These are phyloP conservation scores for Didymella pinodella DNA, from an alignment of 2,329 filamentous ascomycete species.

Conservation along the genomic window DNA sequence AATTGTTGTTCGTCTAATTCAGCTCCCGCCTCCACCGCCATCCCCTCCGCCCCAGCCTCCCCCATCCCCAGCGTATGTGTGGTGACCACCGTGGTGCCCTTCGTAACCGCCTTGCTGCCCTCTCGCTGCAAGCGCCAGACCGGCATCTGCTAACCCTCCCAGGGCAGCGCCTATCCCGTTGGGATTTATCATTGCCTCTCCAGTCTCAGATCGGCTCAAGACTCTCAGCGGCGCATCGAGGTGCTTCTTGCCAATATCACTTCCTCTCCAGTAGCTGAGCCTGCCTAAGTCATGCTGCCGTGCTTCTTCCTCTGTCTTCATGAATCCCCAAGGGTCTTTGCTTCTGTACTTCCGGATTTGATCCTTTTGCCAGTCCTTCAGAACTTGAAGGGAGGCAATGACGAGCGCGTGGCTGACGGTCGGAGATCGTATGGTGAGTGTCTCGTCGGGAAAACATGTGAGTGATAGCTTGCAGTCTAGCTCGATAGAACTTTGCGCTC, in stretches of 20 bases:
- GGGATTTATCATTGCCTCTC: conserved; percentile 12
- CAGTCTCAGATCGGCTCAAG: conserved; percentile 23
- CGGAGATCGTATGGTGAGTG: conserved; percentile 37
- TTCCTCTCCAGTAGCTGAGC: conserved; percentile 38
- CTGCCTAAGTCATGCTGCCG: conserved; percentile 35
- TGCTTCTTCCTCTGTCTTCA: conserved; percentile 30
- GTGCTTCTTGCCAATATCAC: conserved; percentile 28
- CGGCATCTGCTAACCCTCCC: conserved; percentile 24
- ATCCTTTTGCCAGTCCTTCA: conserved; percentile 47
- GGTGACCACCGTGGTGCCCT: conserved; percentile 15
- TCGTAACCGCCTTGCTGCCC: conserved; percentile 23
- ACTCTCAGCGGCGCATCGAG: conserved; percentile 12
- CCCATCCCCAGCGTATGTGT: conserved; percentile 11
- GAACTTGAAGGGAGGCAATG: conserved; percentile 42
- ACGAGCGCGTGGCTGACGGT: conserved; percentile 38
- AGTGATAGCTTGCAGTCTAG: conserved; percentile 33
- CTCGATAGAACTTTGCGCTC: conserved; percentile 19
- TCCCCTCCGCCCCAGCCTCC: conserved; percentile 16
- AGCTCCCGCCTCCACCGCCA: conserved; percentile 12
- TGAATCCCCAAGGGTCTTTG: conserved; percentile 31
- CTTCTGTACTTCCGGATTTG: conserved; percentile 35
- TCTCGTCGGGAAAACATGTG: conserved; percentile 40
- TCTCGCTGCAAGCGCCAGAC: conserved; percentile 20
- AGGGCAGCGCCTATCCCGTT: conserved; percentile 17
- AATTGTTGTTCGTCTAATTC: background rate